A percentile compares a stretch with the other conserved stretches of the same genome.
These are phyloP conservation scores for Flaveria robusta DNA, from an alignment of 129 eudicot genomes.

Conservation along the genomic window DNA sequence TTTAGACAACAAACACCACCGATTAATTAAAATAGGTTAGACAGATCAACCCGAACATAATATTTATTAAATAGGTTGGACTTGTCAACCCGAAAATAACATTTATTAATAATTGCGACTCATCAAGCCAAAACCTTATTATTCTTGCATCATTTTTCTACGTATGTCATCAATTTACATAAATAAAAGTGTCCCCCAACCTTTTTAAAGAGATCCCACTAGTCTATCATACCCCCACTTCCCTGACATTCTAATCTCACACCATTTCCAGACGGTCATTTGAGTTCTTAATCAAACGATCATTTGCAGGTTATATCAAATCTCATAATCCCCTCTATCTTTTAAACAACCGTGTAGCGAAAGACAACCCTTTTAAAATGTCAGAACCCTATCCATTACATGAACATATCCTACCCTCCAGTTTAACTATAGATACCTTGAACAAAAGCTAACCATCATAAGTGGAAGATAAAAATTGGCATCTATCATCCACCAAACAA, in stretches of 20 bases:
- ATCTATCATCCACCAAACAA: conserved; percentile 19
- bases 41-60: background rate
- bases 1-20: too few species aligned
- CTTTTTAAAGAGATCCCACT: background rate
- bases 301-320: too few species aligned
- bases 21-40: background rate
- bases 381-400: conserved; percentile 12
- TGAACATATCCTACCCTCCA: conserved; percentile 17
- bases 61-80: background rate
- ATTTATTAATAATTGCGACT: too few species aligned
- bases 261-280: too few species aligned
- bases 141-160: too few species aligned
- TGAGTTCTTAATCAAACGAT: too few species aligned
- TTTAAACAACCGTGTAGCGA: too few species aligned
- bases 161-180: background rate
- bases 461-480: conserved; percentile 22
- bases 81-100: background rate
- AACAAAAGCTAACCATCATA: conserved; percentile 25
- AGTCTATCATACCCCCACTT: too few species aligned
- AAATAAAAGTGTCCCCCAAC: conserved; percentile 12
- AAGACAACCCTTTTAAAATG: too few species aligned
- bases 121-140: too few species aligned
- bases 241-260: too few species aligned
- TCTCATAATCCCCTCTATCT: too few species aligned
- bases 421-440: conserved; percentile 13